A percentile compares a stretch with the other conserved stretches of the same genome.
Conservation (phyloP, 352 stramenopile species). For the Plasmopara viticola region DNA sequence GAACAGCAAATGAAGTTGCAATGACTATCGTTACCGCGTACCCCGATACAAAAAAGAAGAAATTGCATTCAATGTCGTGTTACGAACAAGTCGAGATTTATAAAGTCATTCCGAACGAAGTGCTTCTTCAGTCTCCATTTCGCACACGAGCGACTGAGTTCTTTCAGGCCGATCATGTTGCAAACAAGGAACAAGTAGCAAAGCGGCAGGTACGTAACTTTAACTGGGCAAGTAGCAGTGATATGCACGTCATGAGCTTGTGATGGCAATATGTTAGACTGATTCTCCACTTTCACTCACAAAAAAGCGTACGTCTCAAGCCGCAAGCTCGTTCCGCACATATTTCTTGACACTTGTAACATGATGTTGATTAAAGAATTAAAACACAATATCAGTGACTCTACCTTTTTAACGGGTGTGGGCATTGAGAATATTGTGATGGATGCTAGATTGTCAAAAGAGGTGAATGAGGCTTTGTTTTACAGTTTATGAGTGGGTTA, state of each 20-base stretch:
- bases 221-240: neutral
- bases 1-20: conserved; percentile 17
- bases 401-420: conserved; percentile 73
- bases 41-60: conserved; percentile 64
- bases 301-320: conserved; percentile 15
- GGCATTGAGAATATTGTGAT: conserved; percentile 57
- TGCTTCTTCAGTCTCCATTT: conserved; percentile 48
- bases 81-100: conserved; percentile 82
- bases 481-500: neutral
- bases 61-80: conserved; percentile 26
- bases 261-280: conserved; percentile 4
- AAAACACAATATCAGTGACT: conserved; percentile 45
- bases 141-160: conserved; percentile 41
- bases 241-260: neutral
- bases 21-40: conserved; percentile 53
- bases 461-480: conserved; percentile 18
- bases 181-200: conserved; percentile 18
- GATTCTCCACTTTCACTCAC: conserved; percentile 15
- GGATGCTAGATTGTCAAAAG: conserved; percentile 13
- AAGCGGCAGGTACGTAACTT: conserved; percentile 17
- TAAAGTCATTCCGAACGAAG: conserved; percentile 71
- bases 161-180: conserved; percentile 24
- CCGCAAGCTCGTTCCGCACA: neutral
- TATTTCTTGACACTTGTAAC: neutral
- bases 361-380: conserved; percentile 12